Conservation (phyloP, 2,329 filamentous ascomycete genomes). For the Colletotrichum caudatum region DNA sequence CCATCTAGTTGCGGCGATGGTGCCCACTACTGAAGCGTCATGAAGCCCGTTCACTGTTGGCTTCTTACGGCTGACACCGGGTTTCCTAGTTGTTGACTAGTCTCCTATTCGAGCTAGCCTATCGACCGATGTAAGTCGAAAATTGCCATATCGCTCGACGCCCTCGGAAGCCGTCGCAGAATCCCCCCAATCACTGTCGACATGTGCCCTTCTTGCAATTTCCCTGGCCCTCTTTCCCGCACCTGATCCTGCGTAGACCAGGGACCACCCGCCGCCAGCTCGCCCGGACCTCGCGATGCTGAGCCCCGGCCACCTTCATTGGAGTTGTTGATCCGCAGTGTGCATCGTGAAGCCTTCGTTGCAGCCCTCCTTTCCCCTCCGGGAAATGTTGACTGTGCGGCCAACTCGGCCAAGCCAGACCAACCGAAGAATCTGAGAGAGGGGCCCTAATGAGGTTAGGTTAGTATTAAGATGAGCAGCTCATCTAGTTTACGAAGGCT, state of each 20-base stretch:
- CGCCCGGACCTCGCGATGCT: constrained; percentile 30
- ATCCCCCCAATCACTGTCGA: constrained; percentile 40
- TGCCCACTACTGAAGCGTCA: constrained; percentile 1
- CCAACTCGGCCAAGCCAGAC: not conserved
- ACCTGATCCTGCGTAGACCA: constrained; percentile 19
- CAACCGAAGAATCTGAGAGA: not conserved
- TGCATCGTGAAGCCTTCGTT: constrained; percentile 14
- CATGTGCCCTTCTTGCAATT: constrained; percentile 37
- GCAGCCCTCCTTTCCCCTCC: constrained; percentile 13
- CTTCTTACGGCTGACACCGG: constrained; percentile 1
- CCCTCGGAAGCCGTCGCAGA: constrained; percentile 24
- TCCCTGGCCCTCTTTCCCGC: constrained; percentile 28
- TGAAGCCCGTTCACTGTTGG: constrained; percentile 1
- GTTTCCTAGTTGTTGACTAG: constrained; percentile 13
- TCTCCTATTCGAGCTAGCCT: constrained; percentile 26
- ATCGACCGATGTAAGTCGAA: constrained; percentile 18
- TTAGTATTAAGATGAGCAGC: not conserved
- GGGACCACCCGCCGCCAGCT: constrained; percentile 15
- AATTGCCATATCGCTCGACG: constrained; percentile 16
- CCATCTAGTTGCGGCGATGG: constrained; percentile 1
- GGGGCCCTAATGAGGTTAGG: constrained; percentile 6
- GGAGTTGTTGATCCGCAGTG: constrained; percentile 11
- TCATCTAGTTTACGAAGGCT: not conserved
- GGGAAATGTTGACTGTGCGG: constrained; percentile 1
- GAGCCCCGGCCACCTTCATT: constrained; percentile 16